Conservation (phyloP, 805 yeast species). For the Metschnikowia peoriensis region DNA sequence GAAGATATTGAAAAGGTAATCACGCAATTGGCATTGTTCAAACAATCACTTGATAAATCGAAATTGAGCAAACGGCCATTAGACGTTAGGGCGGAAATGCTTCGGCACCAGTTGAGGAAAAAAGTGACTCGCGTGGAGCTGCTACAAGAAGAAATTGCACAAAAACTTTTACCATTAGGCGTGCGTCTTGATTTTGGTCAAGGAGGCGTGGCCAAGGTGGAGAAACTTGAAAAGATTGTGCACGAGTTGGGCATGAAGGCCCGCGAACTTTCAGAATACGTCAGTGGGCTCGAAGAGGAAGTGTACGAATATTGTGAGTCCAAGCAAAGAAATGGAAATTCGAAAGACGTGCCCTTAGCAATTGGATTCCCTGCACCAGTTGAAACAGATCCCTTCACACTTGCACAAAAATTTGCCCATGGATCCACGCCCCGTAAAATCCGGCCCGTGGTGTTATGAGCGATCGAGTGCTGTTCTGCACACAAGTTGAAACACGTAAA, state of each 20-base stretch:
- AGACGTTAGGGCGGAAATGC: conserved; percentile 27
- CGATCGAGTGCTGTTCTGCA: not conserved
- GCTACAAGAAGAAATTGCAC: conserved; percentile 24
- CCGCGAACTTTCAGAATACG: conserved; percentile 8
- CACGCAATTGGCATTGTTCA: conserved; percentile 23
- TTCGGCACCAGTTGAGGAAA: conserved; percentile 26
- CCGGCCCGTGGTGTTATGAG: not conserved
- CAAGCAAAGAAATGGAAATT: not conserved
- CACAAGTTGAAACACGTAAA: conserved; percentile 1
- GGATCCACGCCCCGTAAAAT: conserved; percentile 3
- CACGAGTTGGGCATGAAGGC: conserved; percentile 26
- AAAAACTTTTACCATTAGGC: conserved; percentile 34
- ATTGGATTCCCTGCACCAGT: not conserved
- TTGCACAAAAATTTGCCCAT: not conserved
- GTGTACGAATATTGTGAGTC: conserved; percentile 1
- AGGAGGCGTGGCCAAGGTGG: conserved; percentile 22
- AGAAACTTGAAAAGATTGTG: conserved; percentile 28
- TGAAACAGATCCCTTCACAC: not conserved
- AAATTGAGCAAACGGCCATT: conserved; percentile 25
- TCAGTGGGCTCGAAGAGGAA: conserved; percentile 7
- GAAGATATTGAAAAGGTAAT: conserved; percentile 27
- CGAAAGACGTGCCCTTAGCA: not conserved
- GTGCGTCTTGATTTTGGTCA: conserved; percentile 22
- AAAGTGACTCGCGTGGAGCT: conserved; percentile 25
- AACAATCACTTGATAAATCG: conserved; percentile 13